Evolutionary conservation across 345 rosid genomes (phyloP), one percentile per base, ranked within the genome.

Genomic region (Aquilaria malaccensis): DNA sequence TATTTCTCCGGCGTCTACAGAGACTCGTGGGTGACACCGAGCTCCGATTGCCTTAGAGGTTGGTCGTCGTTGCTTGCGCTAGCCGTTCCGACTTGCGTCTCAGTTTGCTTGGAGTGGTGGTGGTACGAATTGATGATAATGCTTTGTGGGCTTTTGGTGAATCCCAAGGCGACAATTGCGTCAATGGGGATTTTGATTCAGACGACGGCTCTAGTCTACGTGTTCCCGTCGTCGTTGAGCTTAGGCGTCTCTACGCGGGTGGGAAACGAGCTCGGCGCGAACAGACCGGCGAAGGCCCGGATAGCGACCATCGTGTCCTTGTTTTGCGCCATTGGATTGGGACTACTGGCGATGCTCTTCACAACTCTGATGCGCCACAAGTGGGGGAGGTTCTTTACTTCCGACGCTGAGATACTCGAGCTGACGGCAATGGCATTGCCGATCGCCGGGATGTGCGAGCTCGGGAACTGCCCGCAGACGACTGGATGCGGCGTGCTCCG

Each of bases 91-190:
- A 94, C 86, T 53, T 94, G 99, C 59, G 76, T 77, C 45, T 94
- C 99, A 0, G 99, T 94, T 33, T 94, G 99, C 68, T 85, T 94
- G 30, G 99, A 94, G 60, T 94, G 99, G 97, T 94, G 99, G 99
- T 94, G 99, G 99, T 94, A 94, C 29, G 99, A 94, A 71, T 74
- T 94, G 65, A 94, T 90, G 97, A 94, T 94, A 79, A 63, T 94
- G 75, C 59, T 94, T 46, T 90, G 93, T 50, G 97, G 97, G 15
- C 85, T 94, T 46, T 81, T 94, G 47, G 72, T 57, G 3, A 86
- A 88, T 72, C 99, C 99, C 29, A 86, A 78, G 72, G 90, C 99
- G 46, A 85, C 96, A 49, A 76, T 94, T 57, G 86, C 99, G 62
- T 94, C 99, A 13, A 94, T 90, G 97, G 99, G 99, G 31, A 88